Evolutionary conservation across 2,329 filamentous ascomycete species (phyloP).

Genomic region (Rutstroemia sp.): DNA sequence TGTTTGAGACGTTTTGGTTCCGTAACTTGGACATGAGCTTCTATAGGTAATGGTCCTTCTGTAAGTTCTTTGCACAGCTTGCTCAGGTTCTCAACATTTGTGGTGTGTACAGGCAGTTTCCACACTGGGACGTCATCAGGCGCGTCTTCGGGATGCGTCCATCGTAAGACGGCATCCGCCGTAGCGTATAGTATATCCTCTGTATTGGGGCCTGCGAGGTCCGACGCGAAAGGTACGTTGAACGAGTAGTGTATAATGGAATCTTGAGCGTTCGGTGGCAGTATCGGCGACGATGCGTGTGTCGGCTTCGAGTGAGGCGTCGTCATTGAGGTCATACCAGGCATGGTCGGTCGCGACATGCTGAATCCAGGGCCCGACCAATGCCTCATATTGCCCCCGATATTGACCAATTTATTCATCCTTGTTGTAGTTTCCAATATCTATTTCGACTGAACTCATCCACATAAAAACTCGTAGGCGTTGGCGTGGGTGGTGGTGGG

Average conservation of each 20-base stretch:
- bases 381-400: constrained; percentile 63
- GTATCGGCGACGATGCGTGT: constrained; percentile 46
- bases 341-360: constrained; percentile 45
- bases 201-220: constrained; percentile 83
- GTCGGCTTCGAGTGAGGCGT: constrained; percentile 48
- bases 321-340: constrained; percentile 37
- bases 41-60: constrained; percentile 60
- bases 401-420: constrained; percentile 66
- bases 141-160: constrained; percentile 86
- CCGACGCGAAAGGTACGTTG: constrained; percentile 93
- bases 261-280: constrained; percentile 65
- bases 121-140: constrained; percentile 78
- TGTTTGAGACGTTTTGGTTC: constrained; percentile 62
- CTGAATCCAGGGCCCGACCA: constrained; percentile 59
- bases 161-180: constrained; percentile 76
- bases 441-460: constrained; percentile 3
- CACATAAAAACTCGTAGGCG: neutral
- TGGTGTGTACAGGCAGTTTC: constrained; percentile 84
- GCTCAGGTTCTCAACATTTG: constrained; percentile 74
- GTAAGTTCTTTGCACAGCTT: constrained; percentile 78
- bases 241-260: constrained; percentile 86
- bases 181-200: constrained; percentile 94
- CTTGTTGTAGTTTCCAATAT: constrained; percentile 29
- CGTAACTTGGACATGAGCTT: constrained; percentile 77
- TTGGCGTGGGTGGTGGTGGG: neutral